Percentiles rank a stretch among this genome's conserved stretches.
Conservation (phyloP, 306 rosid genomes). For the Parietaria judaica region DNA sequence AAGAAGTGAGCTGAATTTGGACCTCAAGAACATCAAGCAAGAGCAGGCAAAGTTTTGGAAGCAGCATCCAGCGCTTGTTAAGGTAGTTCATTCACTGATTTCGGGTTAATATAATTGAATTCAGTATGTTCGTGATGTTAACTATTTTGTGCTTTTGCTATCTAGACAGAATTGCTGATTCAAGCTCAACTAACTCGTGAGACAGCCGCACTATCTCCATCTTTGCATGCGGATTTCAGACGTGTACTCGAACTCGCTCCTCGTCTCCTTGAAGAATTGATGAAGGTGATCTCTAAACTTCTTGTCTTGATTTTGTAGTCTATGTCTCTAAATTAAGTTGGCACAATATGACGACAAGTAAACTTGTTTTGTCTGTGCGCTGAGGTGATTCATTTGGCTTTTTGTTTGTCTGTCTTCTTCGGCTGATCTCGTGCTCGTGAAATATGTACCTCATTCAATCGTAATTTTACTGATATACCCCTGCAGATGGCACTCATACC, state of each 20-base stretch:
- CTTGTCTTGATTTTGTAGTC: constrained; percentile 18
- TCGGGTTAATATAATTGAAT: background rate
- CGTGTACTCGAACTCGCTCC: constrained; percentile 86
- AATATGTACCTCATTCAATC: too few relatives aligned
- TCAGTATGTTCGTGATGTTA: constrained; percentile 3
- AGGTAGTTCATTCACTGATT: constrained; percentile 42
- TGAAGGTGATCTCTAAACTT: constrained; percentile 62
- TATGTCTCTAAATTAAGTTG: background rate
- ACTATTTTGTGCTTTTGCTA: constrained; percentile 23
- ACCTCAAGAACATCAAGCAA: constrained; percentile 96
- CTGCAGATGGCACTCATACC: constrained; percentile 89
- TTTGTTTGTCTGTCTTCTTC: too few relatives aligned
- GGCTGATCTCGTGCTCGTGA: too few relatives aligned
- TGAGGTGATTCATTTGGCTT: too few relatives aligned
- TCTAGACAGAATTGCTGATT: constrained; percentile 91
- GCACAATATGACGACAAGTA: background rate
- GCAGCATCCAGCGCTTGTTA: constrained; percentile 94
- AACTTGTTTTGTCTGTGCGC: background rate
- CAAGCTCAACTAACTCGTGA: constrained; percentile 94
- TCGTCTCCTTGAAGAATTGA: constrained; percentile 92
- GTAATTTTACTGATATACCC: background rate
- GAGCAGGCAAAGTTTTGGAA: constrained; percentile 99
- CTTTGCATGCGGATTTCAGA: constrained; percentile 72
- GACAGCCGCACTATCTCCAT: constrained; percentile 57
- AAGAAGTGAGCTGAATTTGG: constrained; percentile 94